Evolutionary conservation across 805 yeast genomes (phyloP), one percentile per base, ranked within the genome.

Genomic region (Lachancea sp.): DNA sequence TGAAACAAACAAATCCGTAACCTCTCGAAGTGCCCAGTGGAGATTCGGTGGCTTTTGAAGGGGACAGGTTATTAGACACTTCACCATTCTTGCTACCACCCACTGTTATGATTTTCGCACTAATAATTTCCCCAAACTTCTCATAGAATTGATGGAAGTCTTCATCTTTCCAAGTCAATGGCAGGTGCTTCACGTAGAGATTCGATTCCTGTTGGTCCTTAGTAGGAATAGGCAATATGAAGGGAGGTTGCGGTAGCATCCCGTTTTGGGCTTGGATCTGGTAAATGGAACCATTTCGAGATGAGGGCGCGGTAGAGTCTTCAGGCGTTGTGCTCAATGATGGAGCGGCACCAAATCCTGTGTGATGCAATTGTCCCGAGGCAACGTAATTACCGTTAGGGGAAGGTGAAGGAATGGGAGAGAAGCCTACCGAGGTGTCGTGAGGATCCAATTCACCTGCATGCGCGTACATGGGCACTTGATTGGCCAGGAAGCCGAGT

Each of bases 1-100:
- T 79, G 59, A 75, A 86, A 65, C 88, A 84, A 44, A 85, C 86
- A 68, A 86, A 86, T 37, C 93, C 95, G 59, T 82, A 86, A 17
- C 93, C 90, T 59, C 80, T 77, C 18, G 91, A 82, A 52, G 55
- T 41, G 9, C 62, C 63, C 25, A 55, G n/a, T 3, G 50, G 48
- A 16, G 43, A 37, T 30, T 44, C 51, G 19, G 33, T 43, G n/a
- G 44, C 46, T 13, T 48, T 38, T 17, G 29, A 32, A 22, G 29
- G 36, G 16, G 48, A 43, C 10, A 33, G 17, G 5, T 38, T 29
- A 3, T 32, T 33, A 11, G 45, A 45, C 17, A 27, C 27, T 22
- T 43, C 49, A 3, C 44, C 50, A 11, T 46, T 55, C 19, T 49
- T 54, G 36, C 62, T 52, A 10, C 68, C 67, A 12, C 63, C 66